Evolutionary conservation across 2,329 filamentous ascomycete species (phyloP).

Genomic region (Cyphellophora attinorum): DNA sequence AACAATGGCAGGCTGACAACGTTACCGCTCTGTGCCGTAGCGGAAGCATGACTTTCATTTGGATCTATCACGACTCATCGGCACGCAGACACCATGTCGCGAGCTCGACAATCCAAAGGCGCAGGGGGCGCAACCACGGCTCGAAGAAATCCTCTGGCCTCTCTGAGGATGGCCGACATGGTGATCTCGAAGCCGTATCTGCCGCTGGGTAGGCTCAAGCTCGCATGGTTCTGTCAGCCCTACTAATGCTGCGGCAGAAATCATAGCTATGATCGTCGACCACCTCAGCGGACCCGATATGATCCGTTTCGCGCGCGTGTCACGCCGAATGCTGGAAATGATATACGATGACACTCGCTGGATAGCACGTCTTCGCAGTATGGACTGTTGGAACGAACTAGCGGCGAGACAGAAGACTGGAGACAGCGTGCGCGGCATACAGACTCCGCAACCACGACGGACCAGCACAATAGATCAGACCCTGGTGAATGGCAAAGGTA

Average conservation of each 20-base stretch:
- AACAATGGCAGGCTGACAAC: too few relatives aligned
- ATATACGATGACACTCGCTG: conserved; percentile 96
- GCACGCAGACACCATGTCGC: not conserved
- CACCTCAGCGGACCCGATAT: conserved; percentile 80
- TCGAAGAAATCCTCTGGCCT: conserved; percentile 54
- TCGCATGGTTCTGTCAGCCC: conserved; percentile 4
- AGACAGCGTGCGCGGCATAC: conserved; percentile 5
- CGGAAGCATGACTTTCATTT: too few relatives aligned
- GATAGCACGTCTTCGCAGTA: conserved; percentile 74
- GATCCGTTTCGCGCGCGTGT: conserved; percentile 73
- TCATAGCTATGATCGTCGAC: conserved; percentile 78
- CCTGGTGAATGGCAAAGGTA: conserved; percentile 18
- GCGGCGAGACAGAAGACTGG: conserved; percentile 60
- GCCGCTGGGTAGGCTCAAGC: conserved; percentile 58
- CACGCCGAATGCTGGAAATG: conserved; percentile 87
- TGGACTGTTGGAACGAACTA: conserved; percentile 85
- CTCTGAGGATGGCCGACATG: conserved; percentile 72
- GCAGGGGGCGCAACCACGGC: not conserved
- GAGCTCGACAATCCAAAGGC: not conserved
- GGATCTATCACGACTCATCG: too few relatives aligned
- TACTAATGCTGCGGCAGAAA: conserved; percentile 49
- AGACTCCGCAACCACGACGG: conserved; percentile 7
- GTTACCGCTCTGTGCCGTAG: too few relatives aligned
- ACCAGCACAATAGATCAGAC: conserved; percentile 13
- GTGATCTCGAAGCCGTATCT: conserved; percentile 67